Evolutionary conservation across 352 stramenopile genomes (phyloP), one percentile per base, ranked within the genome.

Genomic region (Globisporangium cystogenes): DNA sequence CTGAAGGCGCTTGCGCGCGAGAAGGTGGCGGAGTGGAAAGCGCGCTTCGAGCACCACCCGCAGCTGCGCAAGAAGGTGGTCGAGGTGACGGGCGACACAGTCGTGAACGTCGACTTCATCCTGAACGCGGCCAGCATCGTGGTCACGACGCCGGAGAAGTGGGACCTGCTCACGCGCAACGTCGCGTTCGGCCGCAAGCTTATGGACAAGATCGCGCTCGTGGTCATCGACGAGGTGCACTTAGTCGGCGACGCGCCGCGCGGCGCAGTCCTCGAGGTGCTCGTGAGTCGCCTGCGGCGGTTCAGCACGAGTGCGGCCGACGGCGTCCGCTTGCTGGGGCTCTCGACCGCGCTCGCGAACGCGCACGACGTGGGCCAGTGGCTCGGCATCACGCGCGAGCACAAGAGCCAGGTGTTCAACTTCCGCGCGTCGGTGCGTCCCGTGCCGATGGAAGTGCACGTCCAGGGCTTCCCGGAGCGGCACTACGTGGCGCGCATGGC

Each of bases 191-290:
- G 84, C 26, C 71, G 82, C 2, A 58, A 59, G 37, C 66, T 94
- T 47, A 90, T 92, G 73, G 53, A 64, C 60, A 72, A 67, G 66
- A 87, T 81, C 57, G 79, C 70, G 50, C 81, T 99, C 11, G 78
- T 99, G 11, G 77, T 99, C 27, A 87, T 99, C 24, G 95, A 99
- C 62, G 96, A 99, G 59, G 97, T 99, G 56, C 97, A 99, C 72
- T 73, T 99, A 26, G 80, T 99, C 6, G 93, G 90, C 33, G 96
- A 98, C 57, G 86, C 98, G n/a, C 65, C 71, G 29, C 72, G 96
- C 29, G 97, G 97, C 20, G 95, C 97, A 15, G 94, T 93, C 10
- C 41, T 92, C 10, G 83, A 94, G 60, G 72, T 97, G 1, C 91
- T 99, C 45, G 91, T 99, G 0, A 86, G 72, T 48, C 73, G 82